A percentile compares a stretch with the other conserved stretches of the same genome.
These are phyloP conservation scores for Neoboletus brunneissimus DNA, from an alignment of 768 basidiomycete genomes.

Conservation along the genomic window DNA sequence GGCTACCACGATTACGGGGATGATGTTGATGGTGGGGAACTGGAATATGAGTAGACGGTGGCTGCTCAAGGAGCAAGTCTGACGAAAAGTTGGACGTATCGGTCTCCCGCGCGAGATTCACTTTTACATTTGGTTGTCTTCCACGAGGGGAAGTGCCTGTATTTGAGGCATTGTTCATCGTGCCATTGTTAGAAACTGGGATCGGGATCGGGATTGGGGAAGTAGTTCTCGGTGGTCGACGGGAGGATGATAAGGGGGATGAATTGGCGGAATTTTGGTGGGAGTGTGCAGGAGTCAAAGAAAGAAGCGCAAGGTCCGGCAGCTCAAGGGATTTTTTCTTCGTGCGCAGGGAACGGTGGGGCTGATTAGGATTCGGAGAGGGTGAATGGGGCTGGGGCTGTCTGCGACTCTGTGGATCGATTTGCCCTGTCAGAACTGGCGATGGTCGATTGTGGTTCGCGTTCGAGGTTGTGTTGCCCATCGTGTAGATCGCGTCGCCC, in stretches of 20 bases:
- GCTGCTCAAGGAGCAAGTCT: conserved; percentile 40
- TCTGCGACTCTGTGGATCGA: conserved; percentile 23
- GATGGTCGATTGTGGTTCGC: conserved; percentile 29
- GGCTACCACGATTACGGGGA: conserved; percentile 31
- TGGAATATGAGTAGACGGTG: conserved; percentile 44
- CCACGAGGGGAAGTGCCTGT: conserved; percentile 36
- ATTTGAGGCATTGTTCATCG: conserved; percentile 34
- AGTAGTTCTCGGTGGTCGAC: conserved; percentile 41
- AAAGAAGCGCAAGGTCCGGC: conserved; percentile 62
- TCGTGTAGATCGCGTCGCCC: conserved; percentile 24
- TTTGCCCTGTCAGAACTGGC: conserved; percentile 21
- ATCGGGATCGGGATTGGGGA: conserved; percentile 51
- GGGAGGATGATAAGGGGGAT: conserved; percentile 41
- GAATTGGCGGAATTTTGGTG: conserved; percentile 36
- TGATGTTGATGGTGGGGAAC: conserved; percentile 31
- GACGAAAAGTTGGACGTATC: conserved; percentile 36
- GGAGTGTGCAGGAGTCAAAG: conserved; percentile 42
- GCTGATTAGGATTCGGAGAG: conserved; percentile 41
- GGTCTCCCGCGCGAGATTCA: conserved; percentile 22
- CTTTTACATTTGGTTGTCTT: conserved; percentile 32
- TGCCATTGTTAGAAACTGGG: conserved; percentile 37
- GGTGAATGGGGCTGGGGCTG: conserved; percentile 32
- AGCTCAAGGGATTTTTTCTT: conserved; percentile 76
- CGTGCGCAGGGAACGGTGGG: conserved; percentile 59
- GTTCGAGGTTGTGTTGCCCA: conserved; percentile 35